Base-by-base conservation (phyloP, 805 yeast genomes). In the Yamadazyma sp. region DNA sequence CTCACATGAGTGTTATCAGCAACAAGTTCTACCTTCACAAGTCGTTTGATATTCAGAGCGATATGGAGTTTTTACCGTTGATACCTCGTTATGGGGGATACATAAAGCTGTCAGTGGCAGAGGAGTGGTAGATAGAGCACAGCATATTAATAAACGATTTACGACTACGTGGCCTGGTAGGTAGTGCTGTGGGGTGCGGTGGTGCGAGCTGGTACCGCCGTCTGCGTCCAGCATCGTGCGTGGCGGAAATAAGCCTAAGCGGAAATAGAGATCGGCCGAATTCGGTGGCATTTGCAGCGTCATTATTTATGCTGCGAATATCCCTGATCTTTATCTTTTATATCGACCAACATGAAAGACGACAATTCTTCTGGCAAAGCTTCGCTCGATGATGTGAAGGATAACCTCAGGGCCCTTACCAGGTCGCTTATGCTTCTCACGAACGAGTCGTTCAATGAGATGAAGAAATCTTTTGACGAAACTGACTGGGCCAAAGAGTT, bases 21-120 rank as follows among this genome's bases (percentile, higher is more conserved):
- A 70, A 63, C n/a, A 70, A 71, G 46, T 70, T 79, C 50, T 75
- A 80, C 47, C 72, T 80, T 26, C 77, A 80, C 50, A 75, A 84
- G 48, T 80, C 87, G 25, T 82, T 84, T 55, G 89, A 82, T 47
- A 54, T 70, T 27, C 87, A 80, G 54, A 85, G 83, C 48, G 91
- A 84, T 56, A 54, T 73, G 35, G 90, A 81, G 60, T 84, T 84
- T 40, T 50, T 62, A 32, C 67, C 67, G 4, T 46, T 51, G 27
- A 51, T 62, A 18, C 43, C 44, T 6, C 17, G 24, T 15, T 28
- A 35, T 16, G 13, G 28, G 7, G 32, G 33, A 7, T 30, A 25
- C 24, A 30, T 30, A 25, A 30, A 30, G 9, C 33, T 20, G 11
- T n/a, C n/a, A n/a, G 33, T 30, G 14, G 17, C 33, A 19, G 33